Evolutionary conservation across 2,329 filamentous ascomycete genomes (phyloP).

Genomic region (Lachnellula cervina): DNA sequence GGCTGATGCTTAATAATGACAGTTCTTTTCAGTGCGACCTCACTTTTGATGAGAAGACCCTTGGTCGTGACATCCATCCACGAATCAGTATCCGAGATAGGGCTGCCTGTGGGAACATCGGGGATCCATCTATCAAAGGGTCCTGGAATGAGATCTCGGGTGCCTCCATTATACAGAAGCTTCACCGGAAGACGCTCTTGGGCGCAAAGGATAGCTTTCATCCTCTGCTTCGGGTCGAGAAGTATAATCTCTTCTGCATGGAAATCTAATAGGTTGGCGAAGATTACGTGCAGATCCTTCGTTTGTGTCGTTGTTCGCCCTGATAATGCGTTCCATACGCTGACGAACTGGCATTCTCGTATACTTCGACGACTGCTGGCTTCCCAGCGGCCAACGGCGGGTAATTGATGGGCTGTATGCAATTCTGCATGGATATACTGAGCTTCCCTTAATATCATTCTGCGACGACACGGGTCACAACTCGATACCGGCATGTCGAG

Average conservation of each 20-base stretch:
- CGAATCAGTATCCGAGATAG: background rate
- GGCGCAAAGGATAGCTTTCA: background rate
- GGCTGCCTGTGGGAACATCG: background rate
- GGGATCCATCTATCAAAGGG: background rate
- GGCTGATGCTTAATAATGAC: background rate
- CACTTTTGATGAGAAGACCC: background rate
- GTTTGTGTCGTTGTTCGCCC: background rate
- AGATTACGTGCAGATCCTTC: background rate
- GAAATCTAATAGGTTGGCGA: background rate
- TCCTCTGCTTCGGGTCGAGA: background rate
- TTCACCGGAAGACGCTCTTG: background rate
- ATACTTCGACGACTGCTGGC: background rate
- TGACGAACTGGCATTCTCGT: background rate
- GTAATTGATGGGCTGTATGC: background rate
- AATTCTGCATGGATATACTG: background rate
- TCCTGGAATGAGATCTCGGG: background rate
- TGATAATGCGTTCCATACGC: background rate
- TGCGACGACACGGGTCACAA: background rate
- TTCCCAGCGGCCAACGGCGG: conserved; percentile 1
- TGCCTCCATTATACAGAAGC: background rate
- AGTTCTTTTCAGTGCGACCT: background rate
- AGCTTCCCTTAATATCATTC: background rate
- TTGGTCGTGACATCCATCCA: background rate
- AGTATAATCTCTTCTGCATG: background rate
- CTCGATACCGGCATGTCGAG: background rate